Percentiles rank a stretch among this genome's conserved stretches.
These are phyloP conservation scores for Neurospora sp. DNA, from an alignment of 495 filamentous ascomycete species.

Conservation along the genomic window DNA sequence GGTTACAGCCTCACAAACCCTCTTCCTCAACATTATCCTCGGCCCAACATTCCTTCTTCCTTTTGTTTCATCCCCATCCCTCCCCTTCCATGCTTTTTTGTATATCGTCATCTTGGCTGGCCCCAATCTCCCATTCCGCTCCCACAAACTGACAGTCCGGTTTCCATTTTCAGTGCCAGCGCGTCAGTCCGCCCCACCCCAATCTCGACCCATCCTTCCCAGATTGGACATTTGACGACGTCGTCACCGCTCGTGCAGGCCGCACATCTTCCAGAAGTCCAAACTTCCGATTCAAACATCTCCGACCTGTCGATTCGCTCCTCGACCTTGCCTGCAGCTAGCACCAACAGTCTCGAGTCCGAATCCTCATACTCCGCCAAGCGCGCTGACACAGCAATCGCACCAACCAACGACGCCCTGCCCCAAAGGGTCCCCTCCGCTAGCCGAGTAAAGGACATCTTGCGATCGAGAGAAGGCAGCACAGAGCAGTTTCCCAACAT, in stretches of 20 bases:
- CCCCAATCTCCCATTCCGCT: background rate
- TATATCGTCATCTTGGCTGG: background rate
- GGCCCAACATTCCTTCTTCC: background rate
- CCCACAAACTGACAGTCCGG: background rate
- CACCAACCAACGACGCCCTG: constrained; percentile 17
- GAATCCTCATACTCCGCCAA: constrained; percentile 1
- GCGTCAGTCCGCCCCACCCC: constrained; percentile 36
- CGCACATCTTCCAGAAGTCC: constrained; percentile 34
- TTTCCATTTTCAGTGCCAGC: constrained; percentile 9
- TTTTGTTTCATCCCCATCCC: constrained; percentile 1
- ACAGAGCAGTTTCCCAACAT: constrained; percentile 9
- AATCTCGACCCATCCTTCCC: constrained; percentile 60
- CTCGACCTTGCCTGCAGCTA: constrained; percentile 10
- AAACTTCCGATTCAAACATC: constrained; percentile 18
- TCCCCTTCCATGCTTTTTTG: background rate
- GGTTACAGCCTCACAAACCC: background rate
- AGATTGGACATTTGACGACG: constrained; percentile 69
- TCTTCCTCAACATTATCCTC: background rate
- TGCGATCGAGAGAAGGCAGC: constrained; percentile 28
- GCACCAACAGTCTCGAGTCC: constrained; percentile 17
- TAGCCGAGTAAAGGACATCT: constrained; percentile 37
- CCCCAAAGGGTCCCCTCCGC: constrained; percentile 34
- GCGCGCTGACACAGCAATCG: constrained; percentile 7
- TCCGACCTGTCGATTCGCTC: constrained; percentile 10
- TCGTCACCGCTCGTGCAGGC: constrained; percentile 69